These are phyloP conservation scores for Grosmannia penicillata DNA, from an alignment of 2,329 filamentous ascomycete genomes.

Conservation along the genomic window DNA sequence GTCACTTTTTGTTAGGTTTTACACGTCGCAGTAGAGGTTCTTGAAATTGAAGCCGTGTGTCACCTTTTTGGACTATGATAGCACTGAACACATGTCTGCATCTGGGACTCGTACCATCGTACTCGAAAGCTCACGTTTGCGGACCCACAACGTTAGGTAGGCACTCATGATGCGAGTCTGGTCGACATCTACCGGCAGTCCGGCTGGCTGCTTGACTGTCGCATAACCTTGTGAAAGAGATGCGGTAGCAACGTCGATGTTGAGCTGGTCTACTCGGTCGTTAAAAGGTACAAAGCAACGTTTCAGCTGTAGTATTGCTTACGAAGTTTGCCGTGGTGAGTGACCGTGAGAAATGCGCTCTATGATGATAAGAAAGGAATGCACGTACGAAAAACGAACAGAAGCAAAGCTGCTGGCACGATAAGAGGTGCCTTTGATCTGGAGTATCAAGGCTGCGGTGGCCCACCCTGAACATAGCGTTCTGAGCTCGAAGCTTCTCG, in stretches of 20 bases:
- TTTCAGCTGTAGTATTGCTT: conserved; percentile 54
- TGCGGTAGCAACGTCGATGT: conserved; percentile 57
- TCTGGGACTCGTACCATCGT: conserved; percentile 58
- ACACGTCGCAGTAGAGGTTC: neutral
- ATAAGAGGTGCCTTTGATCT: no score
- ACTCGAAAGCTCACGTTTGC: conserved; percentile 49
- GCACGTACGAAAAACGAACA: no score
- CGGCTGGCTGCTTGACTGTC: conserved; percentile 53
- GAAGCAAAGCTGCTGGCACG: no score
- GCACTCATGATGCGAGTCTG: conserved; percentile 50
- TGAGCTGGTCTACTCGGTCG: conserved; percentile 37
- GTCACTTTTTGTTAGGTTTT: no score
- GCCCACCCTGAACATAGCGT: no score
- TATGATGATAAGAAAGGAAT: no score
- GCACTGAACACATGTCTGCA: no score
- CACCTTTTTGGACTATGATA: conserved; percentile 43
- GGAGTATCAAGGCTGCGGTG: no score
- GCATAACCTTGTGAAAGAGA: conserved; percentile 52
- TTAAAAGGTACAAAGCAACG: conserved; percentile 42
- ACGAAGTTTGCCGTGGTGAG: conserved; percentile 57
- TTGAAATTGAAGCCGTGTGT: neutral
- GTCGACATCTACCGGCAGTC: conserved; percentile 52
- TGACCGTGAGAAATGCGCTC: conserved; percentile 61
- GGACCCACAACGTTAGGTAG: conserved; percentile 46
- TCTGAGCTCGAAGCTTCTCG: no score